phyloP scores from a whole-genome alignment of 192 early-diverging fungal species.

The Podila clonocystis region DNA sequence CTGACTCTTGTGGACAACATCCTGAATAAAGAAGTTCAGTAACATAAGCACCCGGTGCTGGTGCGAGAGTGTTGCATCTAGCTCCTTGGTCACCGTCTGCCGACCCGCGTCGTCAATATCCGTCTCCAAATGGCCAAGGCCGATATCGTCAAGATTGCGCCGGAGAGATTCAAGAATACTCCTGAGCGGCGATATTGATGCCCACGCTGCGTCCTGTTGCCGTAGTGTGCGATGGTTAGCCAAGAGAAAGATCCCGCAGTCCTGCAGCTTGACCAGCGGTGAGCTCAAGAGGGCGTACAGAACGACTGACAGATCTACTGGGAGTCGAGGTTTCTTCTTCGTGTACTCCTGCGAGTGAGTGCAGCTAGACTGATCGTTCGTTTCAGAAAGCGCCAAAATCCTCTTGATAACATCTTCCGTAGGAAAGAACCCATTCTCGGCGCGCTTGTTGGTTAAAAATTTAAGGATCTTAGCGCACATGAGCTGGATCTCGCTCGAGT shows the following conservation, averaged over 20 bases:
- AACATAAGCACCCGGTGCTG: conserved; percentile 17
- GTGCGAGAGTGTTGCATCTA: conserved; percentile 2
- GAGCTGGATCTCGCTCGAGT: conserved; percentile 30
- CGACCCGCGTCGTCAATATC: not conserved
- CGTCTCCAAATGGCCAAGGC: not conserved
- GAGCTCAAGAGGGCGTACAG: conserved; percentile 19
- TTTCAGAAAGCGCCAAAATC: conserved; percentile 2
- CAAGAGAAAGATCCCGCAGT: conserved; percentile 32
- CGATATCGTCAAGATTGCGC: not conserved
- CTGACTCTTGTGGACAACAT: not conserved
- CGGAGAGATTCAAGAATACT: conserved; percentile 7
- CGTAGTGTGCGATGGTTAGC: conserved; percentile 13
- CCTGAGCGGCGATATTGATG: not conserved
- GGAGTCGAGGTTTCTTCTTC: not conserved
- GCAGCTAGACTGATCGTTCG: not conserved
- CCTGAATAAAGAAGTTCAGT: conserved; percentile 19
- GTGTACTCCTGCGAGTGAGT: not conserved
- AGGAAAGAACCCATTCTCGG: conserved; percentile 9
- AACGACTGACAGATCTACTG: not conserved
- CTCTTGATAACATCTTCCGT: conserved; percentile 3
- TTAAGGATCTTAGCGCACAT: conserved; percentile 39
- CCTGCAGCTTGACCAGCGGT: conserved; percentile 29
- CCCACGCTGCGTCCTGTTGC: conserved; percentile 11
- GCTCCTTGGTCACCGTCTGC: not conserved
- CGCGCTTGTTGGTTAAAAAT: conserved; percentile 12